These are phyloP conservation scores for Leptosphaerulina australis DNA, from an alignment of 2,329 filamentous ascomycete genomes.

Conservation along the genomic window DNA sequence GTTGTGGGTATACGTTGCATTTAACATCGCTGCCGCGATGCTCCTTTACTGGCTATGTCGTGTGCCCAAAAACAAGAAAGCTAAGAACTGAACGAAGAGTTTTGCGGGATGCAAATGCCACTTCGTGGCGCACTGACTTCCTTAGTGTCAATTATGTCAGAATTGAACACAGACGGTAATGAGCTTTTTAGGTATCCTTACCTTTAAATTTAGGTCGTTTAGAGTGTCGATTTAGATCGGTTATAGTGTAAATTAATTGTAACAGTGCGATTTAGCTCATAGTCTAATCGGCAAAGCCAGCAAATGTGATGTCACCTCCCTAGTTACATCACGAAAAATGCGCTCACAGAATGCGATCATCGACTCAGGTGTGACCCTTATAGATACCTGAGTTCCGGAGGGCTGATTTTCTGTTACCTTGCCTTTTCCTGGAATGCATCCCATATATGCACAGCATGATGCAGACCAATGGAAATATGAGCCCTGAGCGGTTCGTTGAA, in stretches of 20 bases:
- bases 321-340: conserved; percentile 11
- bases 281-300: neutral
- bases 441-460: conserved; percentile 3
- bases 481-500: conserved; percentile 11
- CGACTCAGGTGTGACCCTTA: neutral
- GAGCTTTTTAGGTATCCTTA: conserved; percentile 7
- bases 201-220: neutral
- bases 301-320: conserved; percentile 14
- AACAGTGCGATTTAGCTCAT: conserved; percentile 5
- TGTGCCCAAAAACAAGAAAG: conserved; percentile 56
- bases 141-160: neutral
- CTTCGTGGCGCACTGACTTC: neutral
- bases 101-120: neutral
- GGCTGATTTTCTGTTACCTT: neutral
- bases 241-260: conserved; percentile 1
- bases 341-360: conserved; percentile 6
- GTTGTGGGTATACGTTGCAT: conserved; percentile 57
- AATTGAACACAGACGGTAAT: neutral
- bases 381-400: neutral
- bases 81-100: conserved; percentile 27
- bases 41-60: conserved; percentile 60
- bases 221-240: too few species aligned
- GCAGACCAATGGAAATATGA: conserved; percentile 9
- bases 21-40: conserved; percentile 57
- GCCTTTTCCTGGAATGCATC: neutral